phyloP scores from a whole-genome alignment of 352 stramenopile genomes.

The Aphanomyces astaci region DNA sequence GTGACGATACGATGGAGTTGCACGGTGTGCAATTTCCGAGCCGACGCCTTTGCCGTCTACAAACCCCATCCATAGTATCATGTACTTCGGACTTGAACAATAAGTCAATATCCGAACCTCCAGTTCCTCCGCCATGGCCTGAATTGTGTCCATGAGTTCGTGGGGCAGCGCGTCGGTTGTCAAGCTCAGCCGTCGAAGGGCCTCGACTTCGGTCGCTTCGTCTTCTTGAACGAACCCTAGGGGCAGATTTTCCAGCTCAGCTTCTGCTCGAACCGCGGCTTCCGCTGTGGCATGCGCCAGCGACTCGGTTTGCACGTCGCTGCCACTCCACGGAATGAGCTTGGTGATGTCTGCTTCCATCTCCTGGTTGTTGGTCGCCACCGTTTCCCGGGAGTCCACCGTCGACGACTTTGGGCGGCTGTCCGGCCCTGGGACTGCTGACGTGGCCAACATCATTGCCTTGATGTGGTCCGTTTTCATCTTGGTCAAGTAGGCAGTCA shows the following conservation, averaged over 20 bases:
- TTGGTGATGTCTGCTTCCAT: neutral
- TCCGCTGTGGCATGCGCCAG: neutral
- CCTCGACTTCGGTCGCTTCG: neutral
- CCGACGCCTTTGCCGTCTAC: neutral
- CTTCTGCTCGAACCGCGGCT: neutral
- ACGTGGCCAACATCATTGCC: neutral
- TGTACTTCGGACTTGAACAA: neutral
- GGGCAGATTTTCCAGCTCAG: conserved; percentile 3
- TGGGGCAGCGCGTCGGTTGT: neutral
- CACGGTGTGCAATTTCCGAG: neutral
- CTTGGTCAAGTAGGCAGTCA: conserved; percentile 6
- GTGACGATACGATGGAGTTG: conserved; percentile 10
- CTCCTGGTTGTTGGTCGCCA: neutral
- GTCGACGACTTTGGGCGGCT: no score
- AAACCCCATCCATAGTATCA: neutral
- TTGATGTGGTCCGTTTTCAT: neutral
- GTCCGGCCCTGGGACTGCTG: no score
- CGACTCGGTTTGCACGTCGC: conserved; percentile 2
- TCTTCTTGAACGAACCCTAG: conserved; percentile 4
- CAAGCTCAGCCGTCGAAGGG: neutral
- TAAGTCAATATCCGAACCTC: neutral
- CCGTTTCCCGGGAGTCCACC: neutral
- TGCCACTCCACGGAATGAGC: neutral
- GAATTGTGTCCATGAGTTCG: neutral
- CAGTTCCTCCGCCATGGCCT: neutral